Evolutionary conservation across 805 yeast genomes (phyloP).

Genomic region (Lipomyces yamadae): DNA sequence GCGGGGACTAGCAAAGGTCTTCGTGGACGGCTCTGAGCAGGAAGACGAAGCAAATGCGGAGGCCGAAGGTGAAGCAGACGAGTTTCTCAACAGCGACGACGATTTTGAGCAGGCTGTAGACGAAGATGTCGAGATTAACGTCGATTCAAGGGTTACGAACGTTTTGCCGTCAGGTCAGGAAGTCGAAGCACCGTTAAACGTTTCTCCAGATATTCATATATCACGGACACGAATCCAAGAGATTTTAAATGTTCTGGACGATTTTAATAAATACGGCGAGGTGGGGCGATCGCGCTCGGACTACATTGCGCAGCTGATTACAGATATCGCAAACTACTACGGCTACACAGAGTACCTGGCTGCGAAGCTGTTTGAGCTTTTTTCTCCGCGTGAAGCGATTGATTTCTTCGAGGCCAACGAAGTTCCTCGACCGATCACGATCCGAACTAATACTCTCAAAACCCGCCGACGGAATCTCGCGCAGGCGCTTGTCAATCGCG

Average conservation of each 20-base stretch:
- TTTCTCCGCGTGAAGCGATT: conserved; percentile 94
- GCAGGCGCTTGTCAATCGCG: conserved; percentile 91
- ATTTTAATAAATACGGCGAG: conserved; percentile 79
- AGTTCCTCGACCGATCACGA: conserved; percentile 93
- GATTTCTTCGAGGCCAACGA: conserved; percentile 99
- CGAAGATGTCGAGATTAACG: conserved; percentile 60
- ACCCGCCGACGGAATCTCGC: conserved; percentile 96
- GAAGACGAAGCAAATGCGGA: conserved; percentile 35
- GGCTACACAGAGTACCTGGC: conserved; percentile 93
- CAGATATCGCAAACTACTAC: conserved; percentile 89
- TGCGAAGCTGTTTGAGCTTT: conserved; percentile 87
- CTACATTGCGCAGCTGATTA: conserved; percentile 74
- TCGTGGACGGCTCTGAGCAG: conserved; percentile 36
- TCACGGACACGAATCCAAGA: conserved; percentile 94
- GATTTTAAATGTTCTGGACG: conserved; percentile 89
- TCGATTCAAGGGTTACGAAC: conserved; percentile 65
- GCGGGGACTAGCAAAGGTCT: conserved; percentile 40
- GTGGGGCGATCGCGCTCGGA: conserved; percentile 86
- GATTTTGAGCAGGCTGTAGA: conserved; percentile 68
- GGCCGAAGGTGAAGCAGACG: conserved; percentile 32
- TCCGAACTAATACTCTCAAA: conserved; percentile 94
- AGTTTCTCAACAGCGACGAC: conserved; percentile 29
- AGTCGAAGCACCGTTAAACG: conserved; percentile 62
- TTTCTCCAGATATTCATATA: conserved; percentile 75
- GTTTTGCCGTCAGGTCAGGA: conserved; percentile 59